phyloP scores from a whole-genome alignment of 305 asterid genomes.

The Solanum hybrid region DNA sequence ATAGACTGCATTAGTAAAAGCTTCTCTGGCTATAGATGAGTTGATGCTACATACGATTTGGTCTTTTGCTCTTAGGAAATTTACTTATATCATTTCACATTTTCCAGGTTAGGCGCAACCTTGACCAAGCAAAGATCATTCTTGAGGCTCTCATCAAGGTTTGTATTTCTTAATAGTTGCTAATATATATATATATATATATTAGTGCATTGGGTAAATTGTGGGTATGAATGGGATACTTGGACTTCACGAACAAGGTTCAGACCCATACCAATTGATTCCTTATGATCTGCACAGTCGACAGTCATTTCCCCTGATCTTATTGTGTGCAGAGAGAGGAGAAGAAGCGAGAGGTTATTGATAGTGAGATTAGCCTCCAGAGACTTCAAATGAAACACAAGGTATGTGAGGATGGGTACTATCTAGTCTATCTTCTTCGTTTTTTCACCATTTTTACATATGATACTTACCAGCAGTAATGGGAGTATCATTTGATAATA shows the following conservation, averaged over 20 bases:
- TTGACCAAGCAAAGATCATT: conserved; percentile 88
- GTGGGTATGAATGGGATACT: background rate
- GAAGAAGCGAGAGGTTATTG: conserved; percentile 86
- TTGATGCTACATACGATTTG: background rate
- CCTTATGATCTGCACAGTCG: background rate
- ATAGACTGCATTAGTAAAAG: background rate
- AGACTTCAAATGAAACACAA: conserved; percentile 89
- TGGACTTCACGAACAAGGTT: background rate
- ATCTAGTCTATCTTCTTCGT: background rate
- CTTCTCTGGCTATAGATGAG: background rate
- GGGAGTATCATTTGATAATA: background rate
- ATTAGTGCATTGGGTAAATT: background rate
- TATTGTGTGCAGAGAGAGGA: conserved; percentile 75
- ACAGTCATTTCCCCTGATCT: background rate
- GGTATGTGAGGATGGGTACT: conserved; percentile 36
- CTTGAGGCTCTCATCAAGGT: conserved; percentile 86
- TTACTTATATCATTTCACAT: conserved; percentile 3
- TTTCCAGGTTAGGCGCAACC: conserved; percentile 96
- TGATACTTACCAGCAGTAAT: background rate
- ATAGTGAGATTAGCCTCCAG: conserved; percentile 88
- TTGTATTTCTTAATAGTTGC: conserved; percentile 5
- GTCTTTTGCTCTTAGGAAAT: background rate
- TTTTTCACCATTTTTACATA: background rate
- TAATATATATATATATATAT: background rate
- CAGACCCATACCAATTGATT: background rate